Evolutionary conservation across 1,284 basidiomycete species (phyloP).

Genomic region (Stereum hirsutum): DNA sequence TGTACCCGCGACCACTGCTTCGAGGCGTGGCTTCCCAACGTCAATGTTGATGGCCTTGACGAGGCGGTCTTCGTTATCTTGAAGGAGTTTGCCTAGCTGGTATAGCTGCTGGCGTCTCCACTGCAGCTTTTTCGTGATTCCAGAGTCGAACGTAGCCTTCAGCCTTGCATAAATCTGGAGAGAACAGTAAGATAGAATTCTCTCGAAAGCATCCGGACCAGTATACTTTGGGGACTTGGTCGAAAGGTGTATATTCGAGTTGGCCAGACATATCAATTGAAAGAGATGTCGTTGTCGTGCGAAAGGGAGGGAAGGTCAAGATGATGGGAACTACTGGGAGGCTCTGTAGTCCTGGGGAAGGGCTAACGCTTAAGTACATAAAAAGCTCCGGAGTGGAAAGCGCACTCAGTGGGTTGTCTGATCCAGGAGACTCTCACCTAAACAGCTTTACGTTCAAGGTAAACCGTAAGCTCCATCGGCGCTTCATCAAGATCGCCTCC

Average conservation of each 20-base stretch:
- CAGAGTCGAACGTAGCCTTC: slow-evolving; percentile 35
- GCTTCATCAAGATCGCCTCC: no score
- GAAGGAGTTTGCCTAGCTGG: slow-evolving; percentile 50
- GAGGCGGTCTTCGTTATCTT: slow-evolving; percentile 48
- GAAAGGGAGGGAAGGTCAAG: neutral
- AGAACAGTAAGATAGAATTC: neutral
- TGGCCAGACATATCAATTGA: neutral
- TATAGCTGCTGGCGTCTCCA: slow-evolving; percentile 56
- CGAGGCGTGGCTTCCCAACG: slow-evolving; percentile 41
- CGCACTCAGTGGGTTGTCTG: no score
- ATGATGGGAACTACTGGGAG: no score
- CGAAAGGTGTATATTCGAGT: slow-evolving; percentile 3
- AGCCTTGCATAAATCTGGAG: slow-evolving; percentile 35
- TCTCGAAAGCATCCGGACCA: neutral
- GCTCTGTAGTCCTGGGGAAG: no score
- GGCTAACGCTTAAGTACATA: no score
- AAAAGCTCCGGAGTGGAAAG: no score
- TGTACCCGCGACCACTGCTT: slow-evolving; percentile 25
- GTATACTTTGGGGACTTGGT: slow-evolving; percentile 4
- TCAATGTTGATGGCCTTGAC: slow-evolving; percentile 41
- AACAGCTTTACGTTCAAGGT: no score
- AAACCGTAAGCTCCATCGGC: no score
- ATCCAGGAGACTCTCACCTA: no score
- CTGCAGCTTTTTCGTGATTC: slow-evolving; percentile 38
- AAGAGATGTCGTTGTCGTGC: neutral